Conservation (phyloP, 352 stramenopile species). For the Globisporangium mamillatum region DNA sequence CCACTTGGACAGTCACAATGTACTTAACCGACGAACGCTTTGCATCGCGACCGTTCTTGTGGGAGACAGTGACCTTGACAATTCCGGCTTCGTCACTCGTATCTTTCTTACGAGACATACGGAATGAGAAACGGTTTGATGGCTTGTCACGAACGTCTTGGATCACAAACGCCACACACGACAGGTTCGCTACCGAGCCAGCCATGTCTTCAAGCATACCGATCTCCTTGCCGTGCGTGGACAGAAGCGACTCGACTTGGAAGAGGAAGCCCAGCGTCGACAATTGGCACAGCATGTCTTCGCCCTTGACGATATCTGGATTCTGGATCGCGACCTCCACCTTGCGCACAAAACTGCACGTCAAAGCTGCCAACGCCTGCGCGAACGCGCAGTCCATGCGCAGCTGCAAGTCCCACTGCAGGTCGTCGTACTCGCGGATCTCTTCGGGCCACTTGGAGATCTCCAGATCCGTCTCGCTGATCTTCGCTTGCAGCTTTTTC, state of each 20-base stretch:
- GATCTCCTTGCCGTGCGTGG: conserved; percentile 94
- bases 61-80: conserved; percentile 74
- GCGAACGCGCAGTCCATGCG: conserved; percentile 82
- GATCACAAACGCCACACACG: conserved; percentile 82
- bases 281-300: conserved; percentile 81
- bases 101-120: conserved; percentile 79
- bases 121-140: conserved; percentile 84
- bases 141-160: conserved; percentile 85
- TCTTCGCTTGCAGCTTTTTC: conserved; percentile 81
- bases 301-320: conserved; percentile 62
- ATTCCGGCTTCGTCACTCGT: conserved; percentile 68
- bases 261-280: conserved; percentile 85
- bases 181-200: conserved; percentile 76
- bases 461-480: conserved; percentile 65
- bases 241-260: conserved; percentile 93
- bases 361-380: conserved; percentile 70
- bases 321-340: conserved; percentile 83
- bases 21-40: conserved; percentile 78
- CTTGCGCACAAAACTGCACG: conserved; percentile 83
- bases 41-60: conserved; percentile 44
- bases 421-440: conserved; percentile 77
- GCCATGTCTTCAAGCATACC: conserved; percentile 95
- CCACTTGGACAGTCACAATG: conserved; percentile 79
- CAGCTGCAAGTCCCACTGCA: conserved; percentile 84
- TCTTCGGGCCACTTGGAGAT: conserved; percentile 79